A percentile compares a stretch with the other conserved stretches of the same genome.
These are phyloP conservation scores for Pseudogymnoascus sp. DNA, from an alignment of 2,329 filamentous ascomycete genomes.

Conservation along the genomic window DNA sequence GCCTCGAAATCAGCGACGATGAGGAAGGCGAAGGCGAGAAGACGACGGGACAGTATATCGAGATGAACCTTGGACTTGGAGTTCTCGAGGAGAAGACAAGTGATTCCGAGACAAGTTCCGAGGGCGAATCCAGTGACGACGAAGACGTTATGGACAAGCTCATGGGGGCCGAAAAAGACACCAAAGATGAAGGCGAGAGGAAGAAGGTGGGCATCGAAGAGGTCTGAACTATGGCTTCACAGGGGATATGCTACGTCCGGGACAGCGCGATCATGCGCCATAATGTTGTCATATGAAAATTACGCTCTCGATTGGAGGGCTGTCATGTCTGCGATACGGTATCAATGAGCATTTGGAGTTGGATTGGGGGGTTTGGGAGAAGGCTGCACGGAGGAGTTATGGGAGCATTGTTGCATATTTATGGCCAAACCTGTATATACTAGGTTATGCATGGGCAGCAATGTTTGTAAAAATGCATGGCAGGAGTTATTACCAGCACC, in stretches of 20 bases:
- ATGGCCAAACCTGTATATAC: neutral
- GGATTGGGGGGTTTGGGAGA: neutral
- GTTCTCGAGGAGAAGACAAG: conserved; percentile 19
- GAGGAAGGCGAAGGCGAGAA: conserved; percentile 5
- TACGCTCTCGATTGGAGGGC: neutral
- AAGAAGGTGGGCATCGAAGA: conserved; percentile 4
- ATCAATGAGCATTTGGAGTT: conserved; percentile 3
- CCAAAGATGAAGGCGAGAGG: conserved; percentile 1
- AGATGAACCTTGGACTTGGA: conserved; percentile 19
- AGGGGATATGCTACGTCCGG: neutral
- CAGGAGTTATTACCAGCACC: neutral
- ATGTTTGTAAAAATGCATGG: neutral
- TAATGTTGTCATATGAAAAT: neutral
- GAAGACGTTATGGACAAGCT: conserved; percentile 11
- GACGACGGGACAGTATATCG: conserved; percentile 11
- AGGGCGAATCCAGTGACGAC: conserved; percentile 7
- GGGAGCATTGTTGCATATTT: neutral
- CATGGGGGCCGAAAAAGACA: neutral
- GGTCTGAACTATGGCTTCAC: neutral
- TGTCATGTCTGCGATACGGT: neutral
- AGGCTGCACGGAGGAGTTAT: neutral
- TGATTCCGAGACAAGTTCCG: conserved; percentile 7
- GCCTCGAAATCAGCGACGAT: conserved; percentile 13
- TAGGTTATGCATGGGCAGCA: neutral
- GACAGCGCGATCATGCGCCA: neutral